A percentile compares a stretch with the other conserved stretches of the same genome.
Evolutionary conservation across 2,329 filamentous ascomycete genomes (phyloP).

Genomic region (Verticillium albo-atrum): DNA sequence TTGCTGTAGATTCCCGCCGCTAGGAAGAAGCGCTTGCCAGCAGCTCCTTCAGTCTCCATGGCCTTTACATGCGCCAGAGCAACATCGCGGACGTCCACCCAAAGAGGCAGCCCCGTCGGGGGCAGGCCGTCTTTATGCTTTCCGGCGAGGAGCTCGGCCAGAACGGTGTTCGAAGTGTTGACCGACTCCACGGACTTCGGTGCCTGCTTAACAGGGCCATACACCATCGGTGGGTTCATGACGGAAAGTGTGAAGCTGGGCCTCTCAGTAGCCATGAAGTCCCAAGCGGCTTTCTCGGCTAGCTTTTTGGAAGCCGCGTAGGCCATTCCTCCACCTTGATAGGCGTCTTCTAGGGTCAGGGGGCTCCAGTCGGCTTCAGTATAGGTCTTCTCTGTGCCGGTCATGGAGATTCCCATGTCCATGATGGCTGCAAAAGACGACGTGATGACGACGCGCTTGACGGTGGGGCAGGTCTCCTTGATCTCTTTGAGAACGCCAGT

Average conservation of each 20-base stretch:
- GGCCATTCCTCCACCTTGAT: slow-evolving; percentile 1
- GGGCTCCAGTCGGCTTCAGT: background rate
- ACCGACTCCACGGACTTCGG: slow-evolving; percentile 10
- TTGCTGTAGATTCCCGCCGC: slow-evolving; percentile 16
- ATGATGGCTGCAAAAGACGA: slow-evolving; percentile 45
- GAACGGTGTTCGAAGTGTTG: slow-evolving; percentile 18
- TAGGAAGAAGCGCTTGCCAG: slow-evolving; percentile 21
- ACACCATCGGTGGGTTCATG: slow-evolving; percentile 14
- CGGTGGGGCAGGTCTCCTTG: slow-evolving; percentile 22
- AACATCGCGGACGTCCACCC: slow-evolving; percentile 23
- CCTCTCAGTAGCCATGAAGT: slow-evolving; percentile 18
- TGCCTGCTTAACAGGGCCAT: slow-evolving; percentile 16
- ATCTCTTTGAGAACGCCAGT: slow-evolving; percentile 44
- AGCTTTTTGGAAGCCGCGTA: slow-evolving; percentile 12
- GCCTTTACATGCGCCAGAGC: slow-evolving; percentile 20
- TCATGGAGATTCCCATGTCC: slow-evolving; percentile 34
- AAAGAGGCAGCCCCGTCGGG: slow-evolving; percentile 11
- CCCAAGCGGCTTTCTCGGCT: slow-evolving; percentile 22
- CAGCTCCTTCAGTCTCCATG: slow-evolving; percentile 15
- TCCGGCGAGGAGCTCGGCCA: slow-evolving; percentile 24
- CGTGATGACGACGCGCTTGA: slow-evolving; percentile 42
- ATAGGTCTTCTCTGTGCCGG: slow-evolving; percentile 18
- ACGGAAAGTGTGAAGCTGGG: slow-evolving; percentile 17
- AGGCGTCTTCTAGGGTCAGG: background rate
- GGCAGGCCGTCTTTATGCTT: slow-evolving; percentile 16